phyloP scores from a whole-genome alignment of 179 eudicot genomes.

The Drosera spatulata region DNA sequence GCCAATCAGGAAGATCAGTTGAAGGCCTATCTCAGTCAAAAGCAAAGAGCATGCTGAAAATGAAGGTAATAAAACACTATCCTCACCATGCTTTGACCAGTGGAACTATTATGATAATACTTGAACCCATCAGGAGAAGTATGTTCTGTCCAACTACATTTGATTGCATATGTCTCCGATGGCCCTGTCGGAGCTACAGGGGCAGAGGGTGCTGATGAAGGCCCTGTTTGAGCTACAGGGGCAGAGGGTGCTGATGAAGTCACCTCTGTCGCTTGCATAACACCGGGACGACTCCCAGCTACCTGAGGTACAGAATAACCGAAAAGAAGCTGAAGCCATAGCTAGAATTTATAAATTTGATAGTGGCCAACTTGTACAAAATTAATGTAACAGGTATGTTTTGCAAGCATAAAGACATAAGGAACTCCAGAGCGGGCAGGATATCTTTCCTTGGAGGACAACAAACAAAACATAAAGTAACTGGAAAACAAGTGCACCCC shows the following conservation, averaged over 20 bases:
- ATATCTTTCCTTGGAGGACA: too few relatives aligned
- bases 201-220: conserved; percentile 16
- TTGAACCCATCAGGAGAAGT: conserved; percentile 88
- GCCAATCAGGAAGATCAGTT: too few relatives aligned
- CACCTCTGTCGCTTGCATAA: conserved; percentile 26
- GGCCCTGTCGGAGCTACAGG: conserved; percentile 18
- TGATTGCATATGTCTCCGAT: conserved; percentile 24
- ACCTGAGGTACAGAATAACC: conserved; percentile 35
- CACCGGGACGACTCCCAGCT: conserved; percentile 21
- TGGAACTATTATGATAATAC: conserved; percentile 73
- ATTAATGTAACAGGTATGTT: neutral
- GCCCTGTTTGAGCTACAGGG: conserved; percentile 18
- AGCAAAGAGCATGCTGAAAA: conserved; percentile 5
- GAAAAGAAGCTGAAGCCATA: conserved; percentile 48
- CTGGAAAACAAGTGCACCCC: too few relatives aligned
- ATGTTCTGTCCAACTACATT: conserved; percentile 91
- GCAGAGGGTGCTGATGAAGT: conserved; percentile 31
- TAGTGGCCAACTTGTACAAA: neutral
- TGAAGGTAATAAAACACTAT: neutral
- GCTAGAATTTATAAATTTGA: neutral
- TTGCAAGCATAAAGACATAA: too few relatives aligned
- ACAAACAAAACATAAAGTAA: too few relatives aligned
- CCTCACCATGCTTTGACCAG: conserved; percentile 92
- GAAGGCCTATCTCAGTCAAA: too few relatives aligned
- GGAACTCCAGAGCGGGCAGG: too few relatives aligned